phyloP scores from a whole-genome alignment of 169 alveolate species.

The Amoebophrya sp. region DNA sequence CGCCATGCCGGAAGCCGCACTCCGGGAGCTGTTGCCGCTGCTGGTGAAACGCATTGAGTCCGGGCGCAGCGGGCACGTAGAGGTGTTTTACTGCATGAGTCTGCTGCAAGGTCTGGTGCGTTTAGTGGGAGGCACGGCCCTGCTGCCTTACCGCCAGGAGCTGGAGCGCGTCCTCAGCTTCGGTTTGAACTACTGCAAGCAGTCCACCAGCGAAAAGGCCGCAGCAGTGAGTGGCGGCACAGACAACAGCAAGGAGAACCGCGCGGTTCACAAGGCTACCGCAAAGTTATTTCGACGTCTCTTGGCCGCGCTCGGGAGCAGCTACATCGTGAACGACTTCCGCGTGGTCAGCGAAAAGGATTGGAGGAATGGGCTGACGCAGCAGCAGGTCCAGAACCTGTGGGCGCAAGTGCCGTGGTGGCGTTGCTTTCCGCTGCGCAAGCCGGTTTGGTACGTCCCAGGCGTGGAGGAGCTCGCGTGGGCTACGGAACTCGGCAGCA shows the following conservation, averaged over 20 bases:
- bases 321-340: constrained; percentile 14
- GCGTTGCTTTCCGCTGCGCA: not conserved
- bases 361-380: not conserved
- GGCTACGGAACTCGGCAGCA: not conserved
- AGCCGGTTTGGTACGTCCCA: not conserved
- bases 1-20: not conserved
- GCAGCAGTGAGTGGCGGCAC: too few relatives aligned
- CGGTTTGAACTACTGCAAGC: not conserved
- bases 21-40: not conserved
- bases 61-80: not conserved
- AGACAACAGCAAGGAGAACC: not conserved
- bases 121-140: not conserved
- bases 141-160: not conserved
- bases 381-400: not conserved
- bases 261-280: constrained; percentile 6
- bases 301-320: not conserved
- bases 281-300: not conserved
- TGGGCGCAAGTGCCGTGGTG: not conserved
- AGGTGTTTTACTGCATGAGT: not conserved
- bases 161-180: not conserved
- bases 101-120: not conserved
- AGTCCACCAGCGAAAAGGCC: too few relatives aligned
- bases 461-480: not conserved
- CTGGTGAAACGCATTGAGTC: not conserved
- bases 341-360: not conserved